Evolutionary conservation across 2,329 filamentous ascomycete genomes (phyloP).

Genomic region (Fusarium virguliforme): DNA sequence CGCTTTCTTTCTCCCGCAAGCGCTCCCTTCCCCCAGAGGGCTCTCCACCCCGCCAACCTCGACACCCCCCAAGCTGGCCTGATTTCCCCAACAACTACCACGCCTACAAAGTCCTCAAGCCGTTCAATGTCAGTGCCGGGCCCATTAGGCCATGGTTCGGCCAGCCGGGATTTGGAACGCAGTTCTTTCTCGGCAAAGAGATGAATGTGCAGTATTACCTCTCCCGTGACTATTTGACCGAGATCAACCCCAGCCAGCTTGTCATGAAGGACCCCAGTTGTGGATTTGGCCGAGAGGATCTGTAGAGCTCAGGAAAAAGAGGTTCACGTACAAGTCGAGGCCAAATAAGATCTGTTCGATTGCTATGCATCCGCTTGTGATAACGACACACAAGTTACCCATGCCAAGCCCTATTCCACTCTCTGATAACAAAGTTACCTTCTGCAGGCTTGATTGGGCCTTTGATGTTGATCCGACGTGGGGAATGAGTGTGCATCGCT

Average conservation of each 20-base stretch:
- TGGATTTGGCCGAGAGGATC: constrained; percentile 12
- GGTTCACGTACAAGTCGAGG: too few species aligned
- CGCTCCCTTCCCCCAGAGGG: constrained; percentile 34
- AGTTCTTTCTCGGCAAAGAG: constrained; percentile 32
- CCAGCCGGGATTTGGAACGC: constrained; percentile 32
- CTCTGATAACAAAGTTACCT: not conserved
- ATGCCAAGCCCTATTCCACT: too few species aligned
- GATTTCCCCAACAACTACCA: constrained; percentile 40
- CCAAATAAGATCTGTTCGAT: not conserved
- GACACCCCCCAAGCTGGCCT: not conserved
- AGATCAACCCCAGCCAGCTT: not conserved
- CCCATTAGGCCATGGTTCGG: constrained; percentile 39
- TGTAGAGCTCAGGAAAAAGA: not conserved
- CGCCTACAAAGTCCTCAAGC: constrained; percentile 25
- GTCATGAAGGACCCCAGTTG: constrained; percentile 24
- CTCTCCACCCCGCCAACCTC: constrained; percentile 35
- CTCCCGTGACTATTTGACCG: not conserved
- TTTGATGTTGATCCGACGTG: not conserved
- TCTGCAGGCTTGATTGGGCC: not conserved
- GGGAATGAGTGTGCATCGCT: not conserved
- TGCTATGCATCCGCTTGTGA: not conserved
- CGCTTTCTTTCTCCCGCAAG: constrained; percentile 38
- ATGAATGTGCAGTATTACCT: constrained; percentile 32
- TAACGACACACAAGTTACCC: not conserved
- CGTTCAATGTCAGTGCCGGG: constrained; percentile 33